Conservation (phyloP, 805 yeast genomes). For the Cyberlindnera samutprakarnensis region DNA sequence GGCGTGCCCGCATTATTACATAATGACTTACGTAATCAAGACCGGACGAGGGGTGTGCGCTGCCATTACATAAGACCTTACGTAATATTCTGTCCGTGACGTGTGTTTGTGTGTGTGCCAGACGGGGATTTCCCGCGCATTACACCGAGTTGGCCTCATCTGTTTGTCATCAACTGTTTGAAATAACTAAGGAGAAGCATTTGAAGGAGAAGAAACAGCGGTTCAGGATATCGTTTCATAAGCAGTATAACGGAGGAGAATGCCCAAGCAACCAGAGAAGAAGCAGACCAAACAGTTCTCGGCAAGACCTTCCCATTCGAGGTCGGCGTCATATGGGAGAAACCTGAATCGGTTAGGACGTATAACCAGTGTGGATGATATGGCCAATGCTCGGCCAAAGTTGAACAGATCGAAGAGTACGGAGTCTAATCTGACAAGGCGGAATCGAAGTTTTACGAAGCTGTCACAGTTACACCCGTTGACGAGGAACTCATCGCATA, state of each 20-base stretch:
- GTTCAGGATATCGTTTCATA: too few species aligned
- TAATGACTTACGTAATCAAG: too few species aligned
- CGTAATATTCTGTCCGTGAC: too few species aligned
- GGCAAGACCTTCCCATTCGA: constrained; percentile 14
- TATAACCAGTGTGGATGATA: constrained; percentile 17
- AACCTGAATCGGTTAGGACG: constrained; percentile 18
- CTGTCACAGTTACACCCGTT: constrained; percentile 16
- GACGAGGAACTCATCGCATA: constrained; percentile 17
- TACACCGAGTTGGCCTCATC: too few species aligned
- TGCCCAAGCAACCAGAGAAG: constrained; percentile 7
- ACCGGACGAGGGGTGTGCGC: too few species aligned
- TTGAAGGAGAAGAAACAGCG: constrained; percentile 4
- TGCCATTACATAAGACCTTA: too few species aligned
- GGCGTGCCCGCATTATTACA: too few species aligned
- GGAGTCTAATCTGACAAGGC: constrained; percentile 13
- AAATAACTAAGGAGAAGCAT: constrained; percentile 2
- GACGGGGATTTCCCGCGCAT: too few species aligned
- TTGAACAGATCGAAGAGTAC: constrained; percentile 20
- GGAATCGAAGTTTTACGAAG: constrained; percentile 18
- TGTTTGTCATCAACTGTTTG: too few species aligned
- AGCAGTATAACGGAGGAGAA: too few species aligned
- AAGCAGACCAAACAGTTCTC: constrained; percentile 12
- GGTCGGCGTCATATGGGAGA: constrained; percentile 22
- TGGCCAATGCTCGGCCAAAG: neutral
- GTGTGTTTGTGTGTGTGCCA: too few species aligned